These are phyloP conservation scores for Carpinus viminea DNA, from an alignment of 306 rosid species.

Conservation along the genomic window DNA sequence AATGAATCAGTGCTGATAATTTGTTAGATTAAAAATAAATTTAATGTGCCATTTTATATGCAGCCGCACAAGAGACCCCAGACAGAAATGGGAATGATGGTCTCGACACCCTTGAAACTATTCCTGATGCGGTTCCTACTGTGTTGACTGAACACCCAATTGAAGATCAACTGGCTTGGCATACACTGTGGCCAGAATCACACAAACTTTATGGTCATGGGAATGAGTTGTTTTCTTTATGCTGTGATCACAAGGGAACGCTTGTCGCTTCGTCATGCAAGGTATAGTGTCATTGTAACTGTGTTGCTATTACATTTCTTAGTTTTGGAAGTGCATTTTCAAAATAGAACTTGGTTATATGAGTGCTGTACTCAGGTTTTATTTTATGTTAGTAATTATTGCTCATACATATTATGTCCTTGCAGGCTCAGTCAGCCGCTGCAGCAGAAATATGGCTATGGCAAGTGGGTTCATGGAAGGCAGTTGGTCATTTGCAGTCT, in stretches of 20 bases:
- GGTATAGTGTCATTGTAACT: conserved; percentile 50
- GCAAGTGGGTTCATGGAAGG: conserved; percentile 93
- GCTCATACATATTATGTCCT: neutral
- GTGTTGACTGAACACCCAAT: conserved; percentile 87
- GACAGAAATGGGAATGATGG: conserved; percentile 59
- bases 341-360: neutral
- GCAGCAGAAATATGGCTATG: conserved; percentile 96
- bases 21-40: conserved; percentile 12
- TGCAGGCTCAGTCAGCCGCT: conserved; percentile 82
- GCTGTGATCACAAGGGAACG: conserved; percentile 83
- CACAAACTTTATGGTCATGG: conserved; percentile 99
- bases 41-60: conserved; percentile 27
- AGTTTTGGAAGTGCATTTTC: neutral
- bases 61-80: conserved; percentile 57
- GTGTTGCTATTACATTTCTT: conserved; percentile 6
- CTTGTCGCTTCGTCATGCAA: conserved; percentile 95
- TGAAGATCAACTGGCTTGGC: conserved; percentile 97
- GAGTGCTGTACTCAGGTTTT: conserved; percentile 11
- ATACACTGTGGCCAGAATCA: conserved; percentile 97
- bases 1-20: neutral
- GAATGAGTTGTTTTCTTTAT: conserved; percentile 82
- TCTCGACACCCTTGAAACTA: conserved; percentile 76
- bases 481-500: conserved; percentile 75
- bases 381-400: conserved; percentile 6
- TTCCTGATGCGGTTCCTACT: conserved; percentile 88